Percentiles rank a stretch among this genome's conserved stretches.
phyloP scores from a whole-genome alignment of 116 monocot species.

The Zostera marina region DNA sequence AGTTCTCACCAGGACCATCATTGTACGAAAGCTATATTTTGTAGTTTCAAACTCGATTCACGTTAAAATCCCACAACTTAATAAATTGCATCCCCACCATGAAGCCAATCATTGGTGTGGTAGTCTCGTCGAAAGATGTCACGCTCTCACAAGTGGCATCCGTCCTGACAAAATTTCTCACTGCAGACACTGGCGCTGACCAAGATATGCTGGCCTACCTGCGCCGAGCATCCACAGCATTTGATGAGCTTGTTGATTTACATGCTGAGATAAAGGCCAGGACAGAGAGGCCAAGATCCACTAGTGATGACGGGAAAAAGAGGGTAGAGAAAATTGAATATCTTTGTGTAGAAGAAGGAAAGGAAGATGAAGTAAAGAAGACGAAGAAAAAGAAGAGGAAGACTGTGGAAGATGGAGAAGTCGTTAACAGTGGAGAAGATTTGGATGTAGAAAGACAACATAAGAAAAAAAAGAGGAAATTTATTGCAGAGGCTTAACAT shows the following conservation, averaged over 20 bases:
- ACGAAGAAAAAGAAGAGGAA: constrained; percentile 4
- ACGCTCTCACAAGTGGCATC: constrained; percentile 3
- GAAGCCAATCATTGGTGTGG: constrained; percentile 12
- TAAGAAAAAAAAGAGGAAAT: constrained; percentile 6
- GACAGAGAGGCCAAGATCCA: background rate
- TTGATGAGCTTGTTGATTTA: constrained; percentile 9
- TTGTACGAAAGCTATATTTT: too few relatives aligned
- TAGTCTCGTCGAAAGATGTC: constrained; percentile 12
- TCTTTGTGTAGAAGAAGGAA: background rate
- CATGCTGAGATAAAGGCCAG: background rate
- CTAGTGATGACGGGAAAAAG: background rate
- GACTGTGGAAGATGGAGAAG: background rate
- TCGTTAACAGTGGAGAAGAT: background rate
- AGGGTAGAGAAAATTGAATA: background rate
- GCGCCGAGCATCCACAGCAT: constrained; percentile 9
- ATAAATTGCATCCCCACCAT: constrained; percentile 4
- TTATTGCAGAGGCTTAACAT: constrained; percentile 3
- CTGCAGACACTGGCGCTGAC: constrained; percentile 9
- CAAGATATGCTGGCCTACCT: constrained; percentile 11
- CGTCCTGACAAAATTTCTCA: constrained; percentile 8
- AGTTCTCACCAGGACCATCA: too few relatives aligned
- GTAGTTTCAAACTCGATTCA: too few relatives aligned
- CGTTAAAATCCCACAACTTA: too few relatives aligned
- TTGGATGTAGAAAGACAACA: background rate
- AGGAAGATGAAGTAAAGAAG: background rate